phyloP scores from a whole-genome alignment of 1,284 basidiomycete species.

The Cutaneotrichosporon mucoides region DNA sequence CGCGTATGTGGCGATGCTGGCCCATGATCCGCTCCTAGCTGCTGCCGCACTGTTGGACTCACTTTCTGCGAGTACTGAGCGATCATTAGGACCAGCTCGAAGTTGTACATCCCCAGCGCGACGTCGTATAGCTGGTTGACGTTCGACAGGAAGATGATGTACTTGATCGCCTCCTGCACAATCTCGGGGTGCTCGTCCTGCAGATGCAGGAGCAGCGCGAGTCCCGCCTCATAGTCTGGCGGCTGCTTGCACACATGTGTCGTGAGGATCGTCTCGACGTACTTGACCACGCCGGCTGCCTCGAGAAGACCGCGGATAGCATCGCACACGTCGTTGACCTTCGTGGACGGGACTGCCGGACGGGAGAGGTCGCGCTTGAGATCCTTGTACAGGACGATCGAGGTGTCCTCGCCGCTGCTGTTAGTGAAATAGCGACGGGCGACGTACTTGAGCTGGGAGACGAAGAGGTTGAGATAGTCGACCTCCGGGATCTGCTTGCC shows the following conservation, averaged over 20 bases:
- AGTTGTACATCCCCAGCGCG: conserved; percentile 98
- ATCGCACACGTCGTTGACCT: conserved; percentile 73
- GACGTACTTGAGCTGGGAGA: conserved; percentile 75
- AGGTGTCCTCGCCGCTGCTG: conserved; percentile 25
- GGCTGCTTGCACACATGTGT: conserved; percentile 89
- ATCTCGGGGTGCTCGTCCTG: conserved; percentile 65
- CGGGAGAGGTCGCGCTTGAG: conserved; percentile 6
- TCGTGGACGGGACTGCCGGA: conserved; percentile 30
- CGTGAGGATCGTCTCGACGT: conserved; percentile 86
- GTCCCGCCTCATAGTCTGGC: conserved; percentile 82
- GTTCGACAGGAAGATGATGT: conserved; percentile 96
- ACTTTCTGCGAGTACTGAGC: conserved; percentile 91
- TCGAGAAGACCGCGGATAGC: conserved; percentile 71
- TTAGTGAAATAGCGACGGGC: conserved; percentile 7
- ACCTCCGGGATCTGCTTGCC: conserved; percentile 81
- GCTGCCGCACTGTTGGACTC: too few species aligned
- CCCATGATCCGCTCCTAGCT: too few species aligned
- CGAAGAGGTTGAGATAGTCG: conserved; percentile 89
- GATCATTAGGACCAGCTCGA: conserved; percentile 88
- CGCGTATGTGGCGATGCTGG: too few species aligned
- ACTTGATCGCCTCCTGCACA: conserved; percentile 95
- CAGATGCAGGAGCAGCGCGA: conserved; percentile 72
- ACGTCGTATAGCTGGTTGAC: conserved; percentile 88
- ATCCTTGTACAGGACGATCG: conserved; percentile 29
- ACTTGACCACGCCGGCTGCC: conserved; percentile 63